Base-by-base conservation (phyloP, 257 asterid genomes). In the Nicotiana noctiflora region DNA sequence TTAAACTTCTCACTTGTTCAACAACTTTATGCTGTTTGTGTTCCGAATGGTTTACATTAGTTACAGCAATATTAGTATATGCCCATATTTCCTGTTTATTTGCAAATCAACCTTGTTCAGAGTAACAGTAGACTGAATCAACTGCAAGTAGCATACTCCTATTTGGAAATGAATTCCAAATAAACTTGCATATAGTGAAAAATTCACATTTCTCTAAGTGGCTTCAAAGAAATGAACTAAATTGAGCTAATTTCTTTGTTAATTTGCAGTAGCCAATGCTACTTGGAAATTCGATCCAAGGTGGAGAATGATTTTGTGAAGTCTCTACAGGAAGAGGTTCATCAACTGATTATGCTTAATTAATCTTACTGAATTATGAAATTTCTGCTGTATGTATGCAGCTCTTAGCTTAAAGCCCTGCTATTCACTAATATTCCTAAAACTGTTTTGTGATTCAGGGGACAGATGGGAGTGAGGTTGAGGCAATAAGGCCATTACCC, bases 271-370 rank as follows among this genome's bases (percentile, higher is more conserved):
- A 76, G 93, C 85, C 99, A 91, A 87, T 94, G 91, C 88, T 91
- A 90, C 83, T 67, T 5, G 85, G 98, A 94, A 84, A 88, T 96
- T 67, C 93, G 86, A 40, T 85, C 81, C 55, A 95, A 92, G 88
- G 76, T 96, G 85, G 97, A 96, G 91, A 94, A 92, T 84, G 99
- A 92, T 63, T 96, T 96, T 59, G 79, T 83, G 89, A 90, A 89
- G 80, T 84, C 98, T 80, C 91, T 96, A 81, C 94, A 89, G 83
- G 93, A 94, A 29, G 98, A 96, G 98, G 99, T 95, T 81, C 79
- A 40, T 68, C 82, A 52, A 65, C 77, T 81, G 75, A 18, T 34
- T 72, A 15, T 64, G 56, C 79, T 76, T 75, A 79, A 0, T 29
- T 14, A 29, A 1, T 59, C 59, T 46, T 34, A 15, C 19, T 23